phyloP scores from a whole-genome alignment of 805 yeast species.

The Zygoascus ofunaensis region DNA sequence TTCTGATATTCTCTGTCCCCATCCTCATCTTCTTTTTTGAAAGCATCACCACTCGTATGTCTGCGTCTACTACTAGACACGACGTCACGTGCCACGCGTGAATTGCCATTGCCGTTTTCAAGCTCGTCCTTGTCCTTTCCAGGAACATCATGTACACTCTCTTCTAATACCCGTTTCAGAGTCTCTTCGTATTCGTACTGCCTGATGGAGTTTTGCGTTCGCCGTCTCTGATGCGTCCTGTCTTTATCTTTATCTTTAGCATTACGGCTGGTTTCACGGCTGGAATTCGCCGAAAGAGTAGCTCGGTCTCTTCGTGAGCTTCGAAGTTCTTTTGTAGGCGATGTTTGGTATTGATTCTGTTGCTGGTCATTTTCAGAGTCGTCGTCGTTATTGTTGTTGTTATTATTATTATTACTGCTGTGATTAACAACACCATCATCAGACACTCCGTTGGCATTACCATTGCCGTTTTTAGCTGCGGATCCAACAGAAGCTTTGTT shows the following conservation, averaged over 20 bases:
- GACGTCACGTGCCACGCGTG: not conserved
- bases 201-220: slow-evolving; percentile 16
- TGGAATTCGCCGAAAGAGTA: not conserved
- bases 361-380: not conserved
- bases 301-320: not conserved
- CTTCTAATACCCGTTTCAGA: slow-evolving; percentile 33
- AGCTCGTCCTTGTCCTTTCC: slow-evolving; percentile 2
- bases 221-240: slow-evolving; percentile 7
- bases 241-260: not conserved
- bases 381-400: not conserved
- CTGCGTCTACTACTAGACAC: not conserved
- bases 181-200: slow-evolving; percentile 20
- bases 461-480: slow-evolving; percentile 7
- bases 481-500: slow-evolving; percentile 26
- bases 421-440: slow-evolving; percentile 8
- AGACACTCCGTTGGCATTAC: not conserved
- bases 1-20: slow-evolving; percentile 21
- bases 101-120: not conserved
- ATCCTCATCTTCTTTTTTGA: slow-evolving; percentile 20
- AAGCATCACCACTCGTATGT: not conserved
- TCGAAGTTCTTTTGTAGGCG: slow-evolving; percentile 1
- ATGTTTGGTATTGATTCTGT: not conserved
- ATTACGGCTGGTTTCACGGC: not conserved
- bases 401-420: not conserved
- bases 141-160: slow-evolving; percentile 28